Evolutionary conservation across 2,329 filamentous ascomycete genomes (phyloP).

Genomic region (Lecanicillium sp.): DNA sequence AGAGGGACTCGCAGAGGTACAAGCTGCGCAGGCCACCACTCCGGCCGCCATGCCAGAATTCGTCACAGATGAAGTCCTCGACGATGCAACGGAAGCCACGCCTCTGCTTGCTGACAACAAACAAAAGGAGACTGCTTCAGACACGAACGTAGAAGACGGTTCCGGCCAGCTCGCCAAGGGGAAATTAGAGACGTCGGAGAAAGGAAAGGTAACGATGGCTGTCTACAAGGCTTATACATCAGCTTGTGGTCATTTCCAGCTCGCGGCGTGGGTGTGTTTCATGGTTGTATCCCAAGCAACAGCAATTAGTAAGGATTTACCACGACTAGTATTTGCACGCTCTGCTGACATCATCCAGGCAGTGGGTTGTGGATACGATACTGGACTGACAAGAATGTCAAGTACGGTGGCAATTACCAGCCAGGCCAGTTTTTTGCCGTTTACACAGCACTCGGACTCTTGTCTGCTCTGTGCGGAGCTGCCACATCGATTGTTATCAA

Average conservation of each 20-base stretch:
- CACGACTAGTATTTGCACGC: slow-evolving; percentile 9
- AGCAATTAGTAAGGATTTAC: slow-evolving; percentile 55
- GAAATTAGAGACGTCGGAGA: slow-evolving; percentile 72
- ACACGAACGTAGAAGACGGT: slow-evolving; percentile 69
- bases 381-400: slow-evolving; percentile 72
- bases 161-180: slow-evolving; percentile 66
- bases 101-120: slow-evolving; percentile 75
- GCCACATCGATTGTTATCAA: slow-evolving; percentile 83
- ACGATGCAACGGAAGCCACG: slow-evolving; percentile 77
- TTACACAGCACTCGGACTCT: slow-evolving; percentile 83
- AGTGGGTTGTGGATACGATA: slow-evolving; percentile 82
- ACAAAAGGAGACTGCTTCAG: slow-evolving; percentile 18
- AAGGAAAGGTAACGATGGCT: slow-evolving; percentile 86
- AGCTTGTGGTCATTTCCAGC: slow-evolving; percentile 75
- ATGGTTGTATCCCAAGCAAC: slow-evolving; percentile 73
- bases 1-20: slow-evolving; percentile 62
- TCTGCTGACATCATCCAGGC: slow-evolving; percentile 33
- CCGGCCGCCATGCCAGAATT: slow-evolving; percentile 45
- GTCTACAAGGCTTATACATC: slow-evolving; percentile 87
- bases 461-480: slow-evolving; percentile 70
- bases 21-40: slow-evolving; percentile 54
- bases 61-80: slow-evolving; percentile 66
- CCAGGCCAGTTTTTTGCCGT: slow-evolving; percentile 81
- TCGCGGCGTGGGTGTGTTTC: slow-evolving; percentile 66
- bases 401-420: slow-evolving; percentile 57